Evolutionary conservation across 2,329 filamentous ascomycete genomes (phyloP), one percentile per base, ranked within the genome.

Genomic region (Colletotrichum eremochloae): DNA sequence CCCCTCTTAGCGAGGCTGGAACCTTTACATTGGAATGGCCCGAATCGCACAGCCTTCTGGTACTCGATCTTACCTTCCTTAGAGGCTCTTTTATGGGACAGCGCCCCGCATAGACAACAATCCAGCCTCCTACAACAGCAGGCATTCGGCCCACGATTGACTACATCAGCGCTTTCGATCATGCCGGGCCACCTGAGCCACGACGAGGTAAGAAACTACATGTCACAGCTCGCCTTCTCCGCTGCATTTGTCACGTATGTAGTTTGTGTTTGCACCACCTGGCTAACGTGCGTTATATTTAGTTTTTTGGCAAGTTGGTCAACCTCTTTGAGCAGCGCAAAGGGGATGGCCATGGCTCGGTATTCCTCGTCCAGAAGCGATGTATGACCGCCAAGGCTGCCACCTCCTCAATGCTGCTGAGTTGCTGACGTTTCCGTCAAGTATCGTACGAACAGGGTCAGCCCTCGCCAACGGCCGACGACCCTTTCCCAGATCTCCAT

Each of bases 281-380:
- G 33, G 55, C 55, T 57, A 40, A 57, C n/a, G 12, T 15, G 2
- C 33, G 20, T 12, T 40, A 11, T 46, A 55, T 48, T 50, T 78
- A 95, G 93, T 96, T 96, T 87, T 95, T 96, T 83, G 83, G 85
- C 74, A 87, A 88, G 78, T 87, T 96, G 75, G 84, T 85, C 63
- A 86, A 90, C 77, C 90, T 96, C 75, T 93, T 96, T 82, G 86
- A 89, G 74, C 81, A 86, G 75, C 88, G 88, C 74, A 92, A 92
- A 78, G 86, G 88, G 78, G 91, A 91, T 80, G 89, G 92, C 77
- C 92, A 94, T 81, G 93, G 93, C 77, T 90, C 91, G 63, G 86
- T 97, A 75, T 92, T 89, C 81, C 85, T 97, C 71, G 92, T 89
- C 63, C 94, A 97, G 79, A 96, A 96, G 80, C 88, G 93, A 83